Base-by-base conservation (phyloP, 176 grass and related monocot species). In the Pharus latifolius region DNA sequence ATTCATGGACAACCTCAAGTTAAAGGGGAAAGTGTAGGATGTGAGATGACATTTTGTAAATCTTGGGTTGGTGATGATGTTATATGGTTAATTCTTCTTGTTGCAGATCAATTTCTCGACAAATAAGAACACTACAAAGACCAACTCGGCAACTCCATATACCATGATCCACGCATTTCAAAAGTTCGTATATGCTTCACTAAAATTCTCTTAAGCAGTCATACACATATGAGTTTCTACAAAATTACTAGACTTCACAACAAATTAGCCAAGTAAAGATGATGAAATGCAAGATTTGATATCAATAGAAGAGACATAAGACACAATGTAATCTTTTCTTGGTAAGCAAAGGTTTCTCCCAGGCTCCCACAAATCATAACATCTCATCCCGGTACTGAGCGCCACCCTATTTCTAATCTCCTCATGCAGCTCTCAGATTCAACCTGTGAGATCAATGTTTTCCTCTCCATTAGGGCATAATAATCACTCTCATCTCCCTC, bases 331-430 rank as follows among this genome's bases (percentile, higher is more conserved):
- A 98, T 89, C 94, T 90, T 71, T 88, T 98, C 50, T 87, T 78
- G 24, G 94, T 87, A 70, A 98, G 61, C 25, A 90, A 14, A 56
- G 81, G 80, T 71, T 90, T n/a, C n/a, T n/a, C n/a, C n/a, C 81
- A 11, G n/a, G n/a, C n/a, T 74, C 81, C 67, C 75, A 82, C 3
- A 75, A 64, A 23, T 85, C 53, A 0, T 69, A 49, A 2, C 44
- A 64, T 46, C 81, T 82, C 83, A 77, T 73, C 63, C 88, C 87
- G 60, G 48, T 55, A 44, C 59, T 69, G 30, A 76, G 52, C 54
- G 80, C 78, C 69, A 82, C 73, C 65, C 45, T 98, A 17, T 71
- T 76, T 22, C 56, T 70, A 4, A 98, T 80, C 75, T 93, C 94
- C 75, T 92, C 78, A 0, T 81, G 78, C 75, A 92, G 80, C 62